Evolutionary conservation across 345 rosid genomes (phyloP), one percentile per base, ranked within the genome.

Genomic region (Gossypium herbaceum): DNA sequence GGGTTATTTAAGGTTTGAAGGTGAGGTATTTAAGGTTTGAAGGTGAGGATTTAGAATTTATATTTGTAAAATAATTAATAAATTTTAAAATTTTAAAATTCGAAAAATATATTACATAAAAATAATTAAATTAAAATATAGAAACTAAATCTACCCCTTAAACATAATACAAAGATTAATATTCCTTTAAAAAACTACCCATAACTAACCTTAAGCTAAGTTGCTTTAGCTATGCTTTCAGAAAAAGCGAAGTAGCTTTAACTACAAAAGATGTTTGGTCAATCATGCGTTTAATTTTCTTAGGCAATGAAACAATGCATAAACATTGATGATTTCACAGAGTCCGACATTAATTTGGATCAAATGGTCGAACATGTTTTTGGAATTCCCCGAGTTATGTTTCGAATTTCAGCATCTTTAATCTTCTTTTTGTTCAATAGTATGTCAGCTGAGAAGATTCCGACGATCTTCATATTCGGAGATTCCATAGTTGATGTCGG

Each of bases 401-500:
- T 11, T 55, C 50, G 20, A 54, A 39, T 71, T n/a, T 19, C 62
- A n/a, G 17, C 74, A 50, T 9, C 2, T 0, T 16, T 39, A 55
- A 11, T 71, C 27, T 2, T 52, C 7, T 50, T 50, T 1, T 17
- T 68, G 29, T 55, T 71, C 22, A n/a, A 39, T 17, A 29, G 34
- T 27, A 12, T 47, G 22, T 71, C 11, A 5, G 74, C 74, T 48
- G 20, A 47, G 74, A 34, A 19, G 50, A 63, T 57, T 54, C 2
- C 22, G 52, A 84, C 88, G 0, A 78, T 86, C 47, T 88, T 88
- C 80, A 75, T 86, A 64, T 88, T 88, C 20, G 91, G 91, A 9
- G 89, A 86, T 80, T 88, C 91, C 73, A 69, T 79, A 1, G 89
- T 84, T 1, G 89, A 88, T 73, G 71, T 75, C 3, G 89, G 89